Evolutionary conservation across 106 monocot genomes (phyloP).

Genomic region (Iris macrosiphon): DNA sequence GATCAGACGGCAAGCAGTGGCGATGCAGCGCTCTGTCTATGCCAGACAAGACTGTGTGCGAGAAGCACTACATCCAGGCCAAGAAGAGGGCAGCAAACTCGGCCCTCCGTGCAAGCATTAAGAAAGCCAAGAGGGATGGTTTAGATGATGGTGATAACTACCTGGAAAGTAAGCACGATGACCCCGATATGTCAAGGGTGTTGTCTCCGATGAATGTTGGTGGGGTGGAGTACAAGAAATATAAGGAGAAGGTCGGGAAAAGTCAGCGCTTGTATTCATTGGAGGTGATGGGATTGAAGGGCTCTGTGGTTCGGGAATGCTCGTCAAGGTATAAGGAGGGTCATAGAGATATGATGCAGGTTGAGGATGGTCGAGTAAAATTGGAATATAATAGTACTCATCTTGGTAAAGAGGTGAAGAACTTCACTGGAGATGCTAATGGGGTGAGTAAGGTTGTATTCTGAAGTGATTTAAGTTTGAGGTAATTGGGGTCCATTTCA

Average conservation of each 20-base stretch:
- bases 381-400: slow-evolving; percentile 10
- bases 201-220: slow-evolving; percentile 19
- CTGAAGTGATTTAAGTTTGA: too few species aligned
- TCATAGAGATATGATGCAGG: slow-evolving; percentile 15
- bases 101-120: slow-evolving; percentile 56
- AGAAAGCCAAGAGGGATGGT: slow-evolving; percentile 17
- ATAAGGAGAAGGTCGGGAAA: slow-evolving; percentile 34
- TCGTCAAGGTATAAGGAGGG: slow-evolving; percentile 7
- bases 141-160: slow-evolving; percentile 18
- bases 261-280: slow-evolving; percentile 19
- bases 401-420: slow-evolving; percentile 26
- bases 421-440: slow-evolving; percentile 12
- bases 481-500: too few species aligned
- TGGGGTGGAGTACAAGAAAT: slow-evolving; percentile 26
- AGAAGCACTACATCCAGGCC: slow-evolving; percentile 98
- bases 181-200: slow-evolving; percentile 24
- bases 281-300: not conserved
- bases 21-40: slow-evolving; percentile 92
- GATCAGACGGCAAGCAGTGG: slow-evolving; percentile 99
- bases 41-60: slow-evolving; percentile 99
- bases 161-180: slow-evolving; percentile 18
- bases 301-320: slow-evolving; percentile 2
- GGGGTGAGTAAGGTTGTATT: slow-evolving; percentile 29
- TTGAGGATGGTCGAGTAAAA: slow-evolving; percentile 9
- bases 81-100: slow-evolving; percentile 93